A percentile compares a stretch with the other conserved stretches of the same genome.
phyloP scores from a whole-genome alignment of 805 yeast species.

The Yarrowia bubula region DNA sequence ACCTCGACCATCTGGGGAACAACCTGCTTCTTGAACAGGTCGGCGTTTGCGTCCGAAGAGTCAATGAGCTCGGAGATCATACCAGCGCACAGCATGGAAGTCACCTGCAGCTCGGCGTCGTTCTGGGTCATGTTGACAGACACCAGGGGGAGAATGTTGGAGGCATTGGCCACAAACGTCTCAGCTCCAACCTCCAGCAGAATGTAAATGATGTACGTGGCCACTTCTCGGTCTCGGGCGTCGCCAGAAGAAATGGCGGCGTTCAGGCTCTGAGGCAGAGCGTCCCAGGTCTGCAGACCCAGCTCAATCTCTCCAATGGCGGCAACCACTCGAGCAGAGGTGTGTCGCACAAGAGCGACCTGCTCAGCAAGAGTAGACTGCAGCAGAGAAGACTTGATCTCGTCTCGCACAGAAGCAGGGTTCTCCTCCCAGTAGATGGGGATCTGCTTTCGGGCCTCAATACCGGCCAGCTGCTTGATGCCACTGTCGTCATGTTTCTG shows the following conservation, averaged over 20 bases:
- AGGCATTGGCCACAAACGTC: conserved; percentile 30
- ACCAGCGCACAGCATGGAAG: conserved; percentile 78
- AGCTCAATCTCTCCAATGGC: conserved; percentile 79
- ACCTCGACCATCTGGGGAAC: conserved; percentile 82
- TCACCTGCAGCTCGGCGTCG: conserved; percentile 72
- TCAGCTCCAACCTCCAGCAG: conserved; percentile 54
- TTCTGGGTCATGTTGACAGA: conserved; percentile 57
- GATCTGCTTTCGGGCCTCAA: conserved; percentile 87
- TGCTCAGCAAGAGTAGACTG: conserved; percentile 65
- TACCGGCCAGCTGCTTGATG: conserved; percentile 89
- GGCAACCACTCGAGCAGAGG: conserved; percentile 84
- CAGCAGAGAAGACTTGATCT: conserved; percentile 67
- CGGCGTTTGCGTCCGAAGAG: conserved; percentile 50
- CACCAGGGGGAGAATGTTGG: conserved; percentile 55
- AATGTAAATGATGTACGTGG: conserved; percentile 74
- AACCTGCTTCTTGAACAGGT: conserved; percentile 54
- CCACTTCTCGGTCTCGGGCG: conserved; percentile 72
- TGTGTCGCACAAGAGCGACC: conserved; percentile 72
- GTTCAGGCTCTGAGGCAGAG: conserved; percentile 64
- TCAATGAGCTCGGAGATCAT: conserved; percentile 48
- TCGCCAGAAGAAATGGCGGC: conserved; percentile 55
- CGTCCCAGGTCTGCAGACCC: conserved; percentile 68
- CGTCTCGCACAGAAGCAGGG: conserved; percentile 46
- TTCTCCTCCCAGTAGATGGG: conserved; percentile 59
- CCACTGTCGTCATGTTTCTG: conserved; percentile 68